A percentile compares a stretch with the other conserved stretches of the same genome.
These are phyloP conservation scores for Solanum appendiculatum DNA, from an alignment of 257 asterid species.

Conservation along the genomic window DNA sequence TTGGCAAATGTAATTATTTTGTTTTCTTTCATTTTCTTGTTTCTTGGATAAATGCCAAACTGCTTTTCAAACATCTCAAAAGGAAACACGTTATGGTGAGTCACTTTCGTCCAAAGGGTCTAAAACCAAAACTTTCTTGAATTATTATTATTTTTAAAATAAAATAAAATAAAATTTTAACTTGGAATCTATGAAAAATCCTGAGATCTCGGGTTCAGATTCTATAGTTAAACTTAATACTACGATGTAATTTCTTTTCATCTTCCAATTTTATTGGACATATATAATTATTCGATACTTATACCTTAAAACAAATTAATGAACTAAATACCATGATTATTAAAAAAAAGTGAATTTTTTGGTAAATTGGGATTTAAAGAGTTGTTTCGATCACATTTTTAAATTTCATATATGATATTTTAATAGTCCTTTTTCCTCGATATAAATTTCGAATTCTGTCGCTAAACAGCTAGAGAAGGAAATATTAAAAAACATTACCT, in stretches of 20 bases:
- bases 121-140: background rate
- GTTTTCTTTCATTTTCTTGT: background rate
- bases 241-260: background rate
- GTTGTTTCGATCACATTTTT: background rate
- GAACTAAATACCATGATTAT: too few relatives aligned
- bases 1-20: background rate
- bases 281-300: too few relatives aligned
- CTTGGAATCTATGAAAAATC: too few relatives aligned
- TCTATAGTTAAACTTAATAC: too few relatives aligned
- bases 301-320: too few relatives aligned
- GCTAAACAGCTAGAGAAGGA: background rate
- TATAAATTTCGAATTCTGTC: background rate
- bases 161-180: too few relatives aligned
- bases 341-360: background rate
- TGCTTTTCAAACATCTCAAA: background rate
- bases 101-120: background rate
- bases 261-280: too few relatives aligned
- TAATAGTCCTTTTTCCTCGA: background rate
- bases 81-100: background rate
- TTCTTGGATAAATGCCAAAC: background rate
- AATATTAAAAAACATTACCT: conserved; percentile 11
- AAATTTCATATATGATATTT: background rate
- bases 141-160: background rate
- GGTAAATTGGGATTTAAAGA: background rate
- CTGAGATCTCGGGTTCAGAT: too few relatives aligned